Conservation (phyloP, 75 land plant species). For the Pinus taeda region DNA sequence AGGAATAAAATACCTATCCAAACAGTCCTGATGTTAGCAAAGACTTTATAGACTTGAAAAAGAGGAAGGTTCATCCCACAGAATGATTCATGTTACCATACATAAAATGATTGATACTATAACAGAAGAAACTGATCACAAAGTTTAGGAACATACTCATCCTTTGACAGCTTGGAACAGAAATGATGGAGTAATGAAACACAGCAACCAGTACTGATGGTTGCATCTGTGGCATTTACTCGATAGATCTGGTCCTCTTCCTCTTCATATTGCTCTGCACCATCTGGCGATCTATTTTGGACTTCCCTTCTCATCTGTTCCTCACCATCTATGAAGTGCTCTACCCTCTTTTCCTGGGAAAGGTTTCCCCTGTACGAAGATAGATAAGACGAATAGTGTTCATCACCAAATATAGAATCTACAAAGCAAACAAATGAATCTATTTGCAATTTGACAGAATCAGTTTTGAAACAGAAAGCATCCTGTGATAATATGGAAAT, state of each 20-base stretch:
- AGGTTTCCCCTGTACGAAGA: conserved; percentile 60
- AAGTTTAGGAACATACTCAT: conserved; percentile 46
- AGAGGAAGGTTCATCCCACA: neutral
- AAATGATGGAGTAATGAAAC: conserved; percentile 81
- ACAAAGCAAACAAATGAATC: neutral
- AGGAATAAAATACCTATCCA: conserved; percentile 62
- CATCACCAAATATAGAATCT: neutral
- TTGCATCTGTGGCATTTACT: conserved; percentile 83
- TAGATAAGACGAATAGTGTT: neutral
- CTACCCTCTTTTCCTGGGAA: conserved; percentile 39
- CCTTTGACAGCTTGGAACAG: conserved; percentile 79
- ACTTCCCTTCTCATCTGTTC: conserved; percentile 61
- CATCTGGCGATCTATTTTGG: conserved; percentile 25
- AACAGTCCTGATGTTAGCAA: neutral
- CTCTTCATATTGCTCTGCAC: conserved; percentile 21
- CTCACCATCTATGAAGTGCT: conserved; percentile 53
- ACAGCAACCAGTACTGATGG: conserved; percentile 63
- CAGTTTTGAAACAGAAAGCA: neutral
- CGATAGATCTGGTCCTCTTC: conserved; percentile 47
- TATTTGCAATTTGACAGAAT: neutral
- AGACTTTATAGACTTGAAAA: neutral
- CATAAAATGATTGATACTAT: too few species aligned
- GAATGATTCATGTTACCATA: neutral
- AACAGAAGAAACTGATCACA: too few species aligned
- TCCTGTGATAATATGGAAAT: neutral